Base-by-base conservation (phyloP, 169 alveolate genomes). In the Babesia bovis region DNA sequence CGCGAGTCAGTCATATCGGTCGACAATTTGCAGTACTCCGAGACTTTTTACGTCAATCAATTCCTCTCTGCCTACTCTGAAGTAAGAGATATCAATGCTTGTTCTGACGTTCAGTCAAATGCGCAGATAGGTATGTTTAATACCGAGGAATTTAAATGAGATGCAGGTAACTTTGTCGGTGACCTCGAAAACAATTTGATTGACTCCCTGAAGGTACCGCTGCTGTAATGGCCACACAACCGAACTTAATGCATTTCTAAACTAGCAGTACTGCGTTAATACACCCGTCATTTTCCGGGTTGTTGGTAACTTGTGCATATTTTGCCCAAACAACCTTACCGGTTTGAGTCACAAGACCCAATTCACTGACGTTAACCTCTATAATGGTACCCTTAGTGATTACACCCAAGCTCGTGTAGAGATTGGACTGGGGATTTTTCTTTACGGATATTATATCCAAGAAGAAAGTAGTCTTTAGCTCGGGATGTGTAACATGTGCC, bases 301-400 rank as follows among this genome's bases (percentile, higher is more conserved):
- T 98, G 89, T 98, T 98, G 7, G 99, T 97, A 35, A 98, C 99
- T 83, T 98, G 98, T 0, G 99, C 99, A 82, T 97, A 97, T 85
- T 96, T 95, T 56, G 99, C 99, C 99, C 99, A 98, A 30, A 98
- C 97, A 23, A 98, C 99, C 79, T 98, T 97, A 57, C 99, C 99
- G 19, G 99, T 95, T 73, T 95, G 97, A 28, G 99, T 98, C 44
- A 98, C 99, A 5, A 98, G 92, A 4, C 99, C 99, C 81, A 98
- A 78, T 75, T 98, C 99, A 77, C 98, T 93, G 32, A 98, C 99
- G 89, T 98, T 96, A 40, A 97, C 99, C 82, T 98, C 99, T 28
- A 98, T 84, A 45, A 98, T 92, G 25, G 73, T 76, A 67, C 85
- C 85, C 85, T 97, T 98, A 15, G 99, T 97, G 36, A 98, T 96